Evolutionary conservation across 108 stramenopile species (phyloP).

Genomic region (Schizochytrium sp.): DNA sequence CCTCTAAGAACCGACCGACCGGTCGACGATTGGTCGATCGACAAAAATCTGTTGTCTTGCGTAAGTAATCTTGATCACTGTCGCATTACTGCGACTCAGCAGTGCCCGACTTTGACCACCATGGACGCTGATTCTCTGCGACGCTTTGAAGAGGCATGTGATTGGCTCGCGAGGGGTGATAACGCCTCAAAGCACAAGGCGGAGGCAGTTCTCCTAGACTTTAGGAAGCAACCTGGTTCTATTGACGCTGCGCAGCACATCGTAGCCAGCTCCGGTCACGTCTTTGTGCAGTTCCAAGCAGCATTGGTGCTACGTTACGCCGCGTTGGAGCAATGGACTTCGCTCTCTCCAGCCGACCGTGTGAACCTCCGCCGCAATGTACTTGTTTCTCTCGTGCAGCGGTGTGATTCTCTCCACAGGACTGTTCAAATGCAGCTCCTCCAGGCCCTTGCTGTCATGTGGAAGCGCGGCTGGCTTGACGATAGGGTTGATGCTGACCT

Average conservation of each 20-base stretch:
- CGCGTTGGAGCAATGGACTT: conserved; percentile 32
- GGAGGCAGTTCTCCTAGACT: conserved; percentile 29
- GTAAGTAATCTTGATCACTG: too few relatives aligned
- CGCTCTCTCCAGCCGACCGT: background rate
- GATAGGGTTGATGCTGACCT: conserved; percentile 4
- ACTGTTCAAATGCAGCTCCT: conserved; percentile 48
- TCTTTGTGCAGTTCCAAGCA: conserved; percentile 54
- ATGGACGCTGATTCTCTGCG: conserved; percentile 8
- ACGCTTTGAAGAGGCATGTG: conserved; percentile 31
- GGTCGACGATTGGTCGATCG: too few relatives aligned
- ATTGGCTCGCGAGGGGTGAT: conserved; percentile 33
- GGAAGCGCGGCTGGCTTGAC: conserved; percentile 58
- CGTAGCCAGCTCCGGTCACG: background rate
- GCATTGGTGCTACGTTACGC: conserved; percentile 41
- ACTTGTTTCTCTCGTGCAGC: background rate
- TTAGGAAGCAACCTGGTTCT: background rate
- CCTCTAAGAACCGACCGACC: too few relatives aligned
- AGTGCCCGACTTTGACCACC: too few relatives aligned
- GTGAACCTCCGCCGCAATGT: background rate
- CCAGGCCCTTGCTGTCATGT: conserved; percentile 18
- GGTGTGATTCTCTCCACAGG: background rate
- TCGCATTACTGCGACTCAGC: too few relatives aligned
- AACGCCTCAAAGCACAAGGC: conserved; percentile 33
- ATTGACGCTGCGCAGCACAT: conserved; percentile 1
- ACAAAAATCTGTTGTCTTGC: too few relatives aligned